phyloP scores from a whole-genome alignment of 2,329 filamentous ascomycete species.

The Knufia petricola region DNA sequence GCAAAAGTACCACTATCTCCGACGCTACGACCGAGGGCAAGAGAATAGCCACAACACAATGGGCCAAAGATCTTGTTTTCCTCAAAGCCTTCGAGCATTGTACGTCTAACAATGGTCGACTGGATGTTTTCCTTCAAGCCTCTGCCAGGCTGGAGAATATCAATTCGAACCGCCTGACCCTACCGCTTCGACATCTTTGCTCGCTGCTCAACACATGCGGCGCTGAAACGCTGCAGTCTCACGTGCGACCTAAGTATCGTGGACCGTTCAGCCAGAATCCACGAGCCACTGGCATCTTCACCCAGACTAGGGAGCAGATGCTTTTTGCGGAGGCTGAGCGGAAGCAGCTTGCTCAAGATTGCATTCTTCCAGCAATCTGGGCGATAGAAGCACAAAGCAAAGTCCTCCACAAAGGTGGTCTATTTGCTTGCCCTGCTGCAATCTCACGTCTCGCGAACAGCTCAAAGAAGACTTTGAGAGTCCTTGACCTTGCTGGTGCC shows the following conservation, averaged over 20 bases:
- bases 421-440: constrained; percentile 47
- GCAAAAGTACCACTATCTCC: constrained; percentile 25
- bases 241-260: constrained; percentile 63
- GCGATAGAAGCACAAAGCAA: constrained; percentile 52
- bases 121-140: constrained; percentile 76
- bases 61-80: constrained; percentile 59
- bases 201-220: constrained; percentile 49
- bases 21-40: constrained; percentile 5
- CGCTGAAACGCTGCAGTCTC: constrained; percentile 50
- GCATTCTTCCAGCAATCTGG: constrained; percentile 54
- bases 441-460: constrained; percentile 19
- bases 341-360: constrained; percentile 68
- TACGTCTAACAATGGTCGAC: constrained; percentile 52
- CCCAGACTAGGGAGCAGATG: constrained; percentile 26
- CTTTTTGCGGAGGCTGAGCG: constrained; percentile 50
- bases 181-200: constrained; percentile 63
- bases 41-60: constrained; percentile 10
- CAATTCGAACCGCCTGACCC: constrained; percentile 69
- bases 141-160: constrained; percentile 79
- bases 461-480: constrained; percentile 36
- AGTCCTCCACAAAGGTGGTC: constrained; percentile 48
- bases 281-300: constrained; percentile 49
- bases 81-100: constrained; percentile 78
- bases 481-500: constrained; percentile 81
- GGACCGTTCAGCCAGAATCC: constrained; percentile 62